Base-by-base conservation (phyloP, 345 rosid genomes). In the Brassica carinata region DNA sequence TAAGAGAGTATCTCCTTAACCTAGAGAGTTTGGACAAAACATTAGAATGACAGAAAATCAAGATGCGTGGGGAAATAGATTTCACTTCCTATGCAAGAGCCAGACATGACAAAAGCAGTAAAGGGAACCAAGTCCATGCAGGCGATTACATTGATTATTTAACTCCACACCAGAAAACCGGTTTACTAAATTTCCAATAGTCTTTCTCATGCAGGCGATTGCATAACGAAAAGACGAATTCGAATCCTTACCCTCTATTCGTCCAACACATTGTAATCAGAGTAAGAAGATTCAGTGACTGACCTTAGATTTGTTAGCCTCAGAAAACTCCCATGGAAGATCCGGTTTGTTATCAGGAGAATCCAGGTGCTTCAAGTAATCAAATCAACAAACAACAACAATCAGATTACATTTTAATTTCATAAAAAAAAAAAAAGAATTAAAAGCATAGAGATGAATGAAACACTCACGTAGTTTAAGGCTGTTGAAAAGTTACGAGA, bases 1-100 rank as follows among this genome's bases (percentile, higher is more conserved):
- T 94, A 94, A 80, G 98, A 94, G 69, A 96, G 71, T 70, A 96
- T 92, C 88, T 92, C 98, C 86, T 91, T 92, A 66, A 82, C 98
- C 99, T 96, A 77, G 0, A 48, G 23, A 69, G 13, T 53, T 64
- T 51, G n/a, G 23, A 48, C 5, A 82, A 38, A 62, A 5, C 8
- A 61, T 23, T 34, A 77, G 23, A 57, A 10, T 57, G 14, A 2
- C 77, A 64, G 23, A 57, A 38, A 65, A 64, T 11, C 18, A 51
- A 64, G 18, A 64, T 18, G 40, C 40, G 30, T 6, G 43, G 4
- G 48, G 69, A 45, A 31, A 23, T 5, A 7, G 0, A 68, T 36
- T 18, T 30, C 63, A 64, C 26, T 30, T 14, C 10, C 31, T 34
- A 48, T 34, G 2, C 34, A 64, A 38, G 8, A 51, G 70, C 34